phyloP scores from a whole-genome alignment of 495 filamentous ascomycete genomes.

The Talaromyces proteolyticus region DNA sequence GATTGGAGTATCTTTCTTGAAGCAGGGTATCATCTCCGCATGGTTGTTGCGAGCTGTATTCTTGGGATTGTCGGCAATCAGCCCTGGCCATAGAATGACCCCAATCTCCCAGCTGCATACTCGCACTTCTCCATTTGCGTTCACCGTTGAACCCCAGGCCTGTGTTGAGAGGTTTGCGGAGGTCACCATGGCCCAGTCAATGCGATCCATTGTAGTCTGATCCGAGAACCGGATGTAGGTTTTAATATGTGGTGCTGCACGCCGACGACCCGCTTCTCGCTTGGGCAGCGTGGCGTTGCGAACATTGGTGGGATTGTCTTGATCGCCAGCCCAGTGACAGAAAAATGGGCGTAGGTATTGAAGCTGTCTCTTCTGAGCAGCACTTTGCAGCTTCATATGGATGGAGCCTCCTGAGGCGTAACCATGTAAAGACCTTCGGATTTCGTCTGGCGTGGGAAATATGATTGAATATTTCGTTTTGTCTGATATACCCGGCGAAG shows the following conservation, averaged over 20 bases:
- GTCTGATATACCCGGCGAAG: conserved; percentile 5
- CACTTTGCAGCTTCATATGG: conserved; percentile 68
- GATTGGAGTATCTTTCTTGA: conserved; percentile 50
- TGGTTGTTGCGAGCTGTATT: too few species aligned
- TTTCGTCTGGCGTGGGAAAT: conserved; percentile 75
- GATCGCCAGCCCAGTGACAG: conserved; percentile 61
- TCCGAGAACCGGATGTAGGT: conserved; percentile 73
- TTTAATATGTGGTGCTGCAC: conserved; percentile 89
- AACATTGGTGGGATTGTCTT: neutral
- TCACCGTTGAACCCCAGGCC: conserved; percentile 70
- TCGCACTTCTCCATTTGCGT: conserved; percentile 50
- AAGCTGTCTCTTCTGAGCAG: conserved; percentile 67
- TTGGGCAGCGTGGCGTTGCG: neutral
- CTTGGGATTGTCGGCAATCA: conserved; percentile 41
- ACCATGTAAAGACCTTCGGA: conserved; percentile 73
- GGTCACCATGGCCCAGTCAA: conserved; percentile 84
- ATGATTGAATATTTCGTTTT: conserved; percentile 54
- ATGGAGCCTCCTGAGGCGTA: conserved; percentile 76
- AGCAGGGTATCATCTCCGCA: conserved; percentile 64
- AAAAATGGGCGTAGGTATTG: conserved; percentile 66
- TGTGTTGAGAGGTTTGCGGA: conserved; percentile 86
- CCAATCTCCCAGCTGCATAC: conserved; percentile 84
- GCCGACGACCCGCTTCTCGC: conserved; percentile 54
- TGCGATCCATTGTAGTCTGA: conserved; percentile 29
- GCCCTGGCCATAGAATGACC: conserved; percentile 75